Base-by-base conservation (phyloP, 768 basidiomycete species). In the Rhodotorula diobovata region DNA sequence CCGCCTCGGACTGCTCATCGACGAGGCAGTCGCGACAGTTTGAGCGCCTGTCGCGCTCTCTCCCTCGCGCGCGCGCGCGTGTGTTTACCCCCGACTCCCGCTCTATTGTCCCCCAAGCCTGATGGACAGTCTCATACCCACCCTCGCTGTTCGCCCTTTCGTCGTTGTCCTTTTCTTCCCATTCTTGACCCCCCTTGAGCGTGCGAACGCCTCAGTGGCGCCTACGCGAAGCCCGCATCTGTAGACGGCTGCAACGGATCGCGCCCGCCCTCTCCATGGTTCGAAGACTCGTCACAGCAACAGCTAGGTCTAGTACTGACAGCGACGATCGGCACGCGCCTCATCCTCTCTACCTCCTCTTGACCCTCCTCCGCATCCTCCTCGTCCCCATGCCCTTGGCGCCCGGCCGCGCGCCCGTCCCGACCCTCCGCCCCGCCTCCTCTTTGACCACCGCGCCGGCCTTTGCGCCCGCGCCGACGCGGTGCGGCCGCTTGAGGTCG, bases 361-460 rank as follows among this genome's bases (percentile, higher is more conserved):
- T 18, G 46, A 20, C 20, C 46, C 23, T 46, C 41, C 14, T 7
- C 14, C 41, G 5, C 41, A 18, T 15, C 6, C 41, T 48, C 5
- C 62, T 23, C 35, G 14, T 43, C 11, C 56, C 61, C 67, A 63
- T 63, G 21, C 68, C 68, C 51, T 71, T 71, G n/a, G 70, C 70
- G 0, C 70, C 70, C 0, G 70, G 70, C 30, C 70, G n/a, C 20
- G 70, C 70, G 4, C 70, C 70, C 28, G 70, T 71, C 16, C 70
- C 70, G 14, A 71, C 70, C 34, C 70, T 39, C 53, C 51, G 48
- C 21, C 70, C 70, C 11, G 70, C 70, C 34, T 71, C 70, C 23
- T 34, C 56, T 32, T 63, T 35, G 14, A 67, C 70, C 15, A 60
- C 51, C 50, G 30, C 58, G 20, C 65, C 70, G 21, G 65, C 70